Percentiles rank a stretch among this genome's conserved stretches.
Evolutionary conservation across 148 eudicot genomes (phyloP).

Genomic region (Vaccinium macrocarpon): DNA sequence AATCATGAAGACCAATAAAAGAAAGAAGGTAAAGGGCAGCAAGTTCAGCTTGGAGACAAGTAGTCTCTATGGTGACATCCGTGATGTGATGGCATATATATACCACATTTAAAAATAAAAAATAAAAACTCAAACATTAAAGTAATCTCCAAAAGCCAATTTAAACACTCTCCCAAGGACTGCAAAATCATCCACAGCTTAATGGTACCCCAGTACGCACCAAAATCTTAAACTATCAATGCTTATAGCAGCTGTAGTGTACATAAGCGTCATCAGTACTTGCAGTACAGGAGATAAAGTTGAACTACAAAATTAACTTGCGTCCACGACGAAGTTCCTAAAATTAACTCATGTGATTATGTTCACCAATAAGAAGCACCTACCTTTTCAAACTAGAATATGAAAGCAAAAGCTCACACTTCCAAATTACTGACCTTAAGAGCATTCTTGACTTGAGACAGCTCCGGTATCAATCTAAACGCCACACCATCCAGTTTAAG

Average conservation of each 20-base stretch:
- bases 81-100: background rate
- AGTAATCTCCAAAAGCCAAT: background rate
- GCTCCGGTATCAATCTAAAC: constrained; percentile 87
- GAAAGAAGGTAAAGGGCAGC: background rate
- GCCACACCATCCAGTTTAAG: constrained; percentile 82
- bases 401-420: background rate
- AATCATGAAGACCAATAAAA: background rate
- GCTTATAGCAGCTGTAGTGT: background rate
- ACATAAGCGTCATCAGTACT: background rate
- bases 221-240: background rate
- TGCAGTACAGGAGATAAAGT: background rate
- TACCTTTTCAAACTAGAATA: background rate
- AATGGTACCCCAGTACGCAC: background rate
- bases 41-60: background rate
- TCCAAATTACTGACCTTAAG: constrained; percentile 46
- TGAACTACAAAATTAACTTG: background rate
- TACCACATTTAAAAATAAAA: background rate
- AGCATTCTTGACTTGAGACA: constrained; percentile 74
- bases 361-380: background rate
- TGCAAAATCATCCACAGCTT: background rate
- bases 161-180: background rate
- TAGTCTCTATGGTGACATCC: background rate
- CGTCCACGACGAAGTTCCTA: background rate
- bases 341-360: background rate
- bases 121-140: background rate